Evolutionary conservation across 768 basidiomycete genomes (phyloP), one percentile per base, ranked within the genome.

Genomic region (Termitomyces sp.): DNA sequence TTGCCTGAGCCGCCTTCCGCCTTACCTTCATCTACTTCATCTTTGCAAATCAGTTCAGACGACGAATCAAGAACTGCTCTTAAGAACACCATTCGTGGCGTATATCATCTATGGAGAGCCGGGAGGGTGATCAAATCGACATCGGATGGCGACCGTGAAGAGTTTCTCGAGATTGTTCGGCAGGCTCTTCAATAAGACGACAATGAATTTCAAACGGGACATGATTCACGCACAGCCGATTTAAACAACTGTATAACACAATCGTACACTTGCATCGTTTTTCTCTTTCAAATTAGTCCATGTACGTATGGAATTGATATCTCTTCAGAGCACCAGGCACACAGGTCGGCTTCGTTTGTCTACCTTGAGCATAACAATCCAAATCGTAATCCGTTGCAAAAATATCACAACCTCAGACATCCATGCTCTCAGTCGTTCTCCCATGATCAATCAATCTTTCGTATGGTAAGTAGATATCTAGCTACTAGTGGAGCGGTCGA

Each of bases 101-200:
- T 90, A 40, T 88, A 82, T 68, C 73, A 68, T 30, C 76, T 89
- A 22, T 89, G 88, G 87, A 81, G 72, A 65, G 64, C 76, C 10
- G 71, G 76, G 30, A 72, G 69, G 53, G 27, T 59, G 2, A 22
- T 22, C 2, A 39, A 52, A 44, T 57, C 53, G 1, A 56, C 50
- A 32, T 56, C 44, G 6, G 65, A 62, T 3, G 57, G 64, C 3
- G 73, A 76, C 52, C 63, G 67, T 32, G 69, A 73, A 30, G 34
- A 71, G 49, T 82, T 82, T 62, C 61, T 80, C 3, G 49, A 67
- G 20, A 65, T 74, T 8, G 77, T 80, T 49, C 71, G 67, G 16
- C 66, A 69, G 55, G 72, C 71, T 40, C 62, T 79, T 40, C 56
- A 54, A 34, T 37, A 36, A 20, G 20, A 22, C 22, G 22, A 20